Percentiles rank a stretch among this genome's conserved stretches.
Evolutionary conservation across 2,329 filamentous ascomycete species (phyloP).

Genomic region (Phyllosticta paracitricarpa): DNA sequence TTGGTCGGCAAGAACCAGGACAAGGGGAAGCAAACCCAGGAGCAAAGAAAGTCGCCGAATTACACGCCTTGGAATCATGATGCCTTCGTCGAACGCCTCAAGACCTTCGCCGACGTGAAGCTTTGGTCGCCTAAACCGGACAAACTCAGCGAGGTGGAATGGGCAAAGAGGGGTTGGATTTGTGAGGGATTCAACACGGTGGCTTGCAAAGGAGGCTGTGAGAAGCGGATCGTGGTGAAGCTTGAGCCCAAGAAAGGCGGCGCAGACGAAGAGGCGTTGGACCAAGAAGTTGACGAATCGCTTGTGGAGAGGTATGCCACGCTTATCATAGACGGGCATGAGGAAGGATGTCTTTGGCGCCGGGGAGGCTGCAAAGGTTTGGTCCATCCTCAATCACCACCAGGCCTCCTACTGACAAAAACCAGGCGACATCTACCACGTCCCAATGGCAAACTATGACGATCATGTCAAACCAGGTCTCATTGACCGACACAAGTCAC

Average conservation of each 20-base stretch:
- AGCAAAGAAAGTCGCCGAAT: conserved; percentile 43
- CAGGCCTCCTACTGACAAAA: conserved; percentile 16
- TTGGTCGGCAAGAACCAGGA: conserved; percentile 15
- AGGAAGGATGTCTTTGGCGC: conserved; percentile 76
- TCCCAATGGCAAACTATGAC: conserved; percentile 28
- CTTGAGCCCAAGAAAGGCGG: conserved; percentile 47
- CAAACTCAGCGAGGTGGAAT: conserved; percentile 76
- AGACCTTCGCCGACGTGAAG: conserved; percentile 83
- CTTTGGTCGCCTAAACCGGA: conserved; percentile 91
- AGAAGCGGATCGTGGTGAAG: conserved; percentile 73
- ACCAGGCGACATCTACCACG: conserved; percentile 52
- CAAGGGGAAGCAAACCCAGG: conserved; percentile 13
- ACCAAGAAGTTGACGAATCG: conserved; percentile 42
- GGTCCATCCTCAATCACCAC: conserved; percentile 12
- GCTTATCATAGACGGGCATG: conserved; percentile 65
- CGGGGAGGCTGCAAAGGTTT: conserved; percentile 77
- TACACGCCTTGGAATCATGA: conserved; percentile 82
- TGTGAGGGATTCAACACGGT: conserved; percentile 68
- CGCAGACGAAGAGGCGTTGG: conserved; percentile 28
- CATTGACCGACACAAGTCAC: conserved; percentile 5
- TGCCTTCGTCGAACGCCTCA: conserved; percentile 69
- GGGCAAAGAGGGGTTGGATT: conserved; percentile 88
- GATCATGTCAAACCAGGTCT: conserved; percentile 9
- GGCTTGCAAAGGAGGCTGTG: conserved; percentile 69
- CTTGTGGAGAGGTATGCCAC: conserved; percentile 68